Conservation (phyloP, 2,329 filamentous ascomycete species). For the Aspergillus pseudoviridinutans region DNA sequence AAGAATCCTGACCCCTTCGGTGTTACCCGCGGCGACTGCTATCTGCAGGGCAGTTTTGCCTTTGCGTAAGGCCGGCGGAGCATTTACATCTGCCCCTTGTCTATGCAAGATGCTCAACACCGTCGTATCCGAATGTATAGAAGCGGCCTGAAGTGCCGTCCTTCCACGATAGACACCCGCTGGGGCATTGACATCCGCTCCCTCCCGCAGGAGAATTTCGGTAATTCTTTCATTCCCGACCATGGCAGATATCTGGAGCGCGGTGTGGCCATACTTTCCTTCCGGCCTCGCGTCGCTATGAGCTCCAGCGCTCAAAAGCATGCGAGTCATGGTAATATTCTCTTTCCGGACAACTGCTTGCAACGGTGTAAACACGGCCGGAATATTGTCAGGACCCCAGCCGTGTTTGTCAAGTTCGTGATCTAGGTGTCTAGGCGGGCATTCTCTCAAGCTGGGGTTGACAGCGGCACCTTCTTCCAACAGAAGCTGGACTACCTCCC, state of each 20-base stretch:
- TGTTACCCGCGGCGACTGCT: conserved; percentile 11
- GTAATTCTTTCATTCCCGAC: conserved; percentile 15
- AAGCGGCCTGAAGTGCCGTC: conserved; percentile 1
- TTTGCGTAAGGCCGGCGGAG: conserved; percentile 8
- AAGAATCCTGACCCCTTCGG: conserved; percentile 11
- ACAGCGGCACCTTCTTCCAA: conserved; percentile 18
- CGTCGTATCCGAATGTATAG: conserved; percentile 9
- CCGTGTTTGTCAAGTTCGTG: no score
- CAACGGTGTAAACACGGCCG: conserved; percentile 11
- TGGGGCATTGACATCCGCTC: conserved; percentile 14
- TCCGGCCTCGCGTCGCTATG: conserved; percentile 15
- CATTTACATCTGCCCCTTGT: conserved; percentile 37
- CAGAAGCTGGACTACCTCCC: conserved; percentile 18
- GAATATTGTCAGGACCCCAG: background rate
- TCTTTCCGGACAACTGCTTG: conserved; percentile 13
- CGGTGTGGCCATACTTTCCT: conserved; percentile 13
- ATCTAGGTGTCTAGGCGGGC: no score
- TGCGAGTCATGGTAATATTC: conserved; percentile 16
- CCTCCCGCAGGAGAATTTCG: conserved; percentile 18
- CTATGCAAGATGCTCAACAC: conserved; percentile 6
- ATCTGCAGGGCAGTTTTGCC: conserved; percentile 15
- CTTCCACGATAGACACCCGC: no score
- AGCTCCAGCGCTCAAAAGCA: conserved; percentile 13
- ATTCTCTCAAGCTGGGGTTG: conserved; percentile 13
- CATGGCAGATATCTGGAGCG: conserved; percentile 22